Evolutionary conservation across 2,329 filamentous ascomycete species (phyloP), one percentile per base, ranked within the genome.

Genomic region (Albifimbria verrucaria): DNA sequence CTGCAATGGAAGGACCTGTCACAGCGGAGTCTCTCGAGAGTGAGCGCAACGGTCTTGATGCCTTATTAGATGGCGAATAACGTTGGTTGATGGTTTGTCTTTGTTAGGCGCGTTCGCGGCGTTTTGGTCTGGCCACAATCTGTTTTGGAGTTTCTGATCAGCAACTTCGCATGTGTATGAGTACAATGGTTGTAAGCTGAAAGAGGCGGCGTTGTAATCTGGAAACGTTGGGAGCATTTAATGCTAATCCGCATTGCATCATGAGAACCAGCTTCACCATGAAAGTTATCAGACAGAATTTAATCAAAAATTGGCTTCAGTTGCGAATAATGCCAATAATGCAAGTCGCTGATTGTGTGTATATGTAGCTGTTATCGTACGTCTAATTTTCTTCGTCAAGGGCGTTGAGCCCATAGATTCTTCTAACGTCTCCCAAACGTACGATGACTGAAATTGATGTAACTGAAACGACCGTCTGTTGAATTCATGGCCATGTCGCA

Each of bases 41-140:
- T 51, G 75, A 77, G 65, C 69, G 74, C 41, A 77, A 77, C 51
- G 74, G 70, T n/a, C 67, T 77, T 58, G 75, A 77, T 51, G 73
- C 75, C 15, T 64, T 77, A 55, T 60, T 77, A 53, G 75, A 77
- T 50, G 69, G 72, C 32, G 75, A 75, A 46, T 77, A 66, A 59
- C 22, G 32, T 32, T 39, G 32, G 32, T 39, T n/a, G 32, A 39
- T n/a, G n/a, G n/a, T n/a, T n/a, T n/a, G n/a, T n/a, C n/a, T n/a
- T n/a, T n/a, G n/a, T n/a, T n/a, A n/a, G n/a, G n/a, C n/a, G n/a
- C n/a, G n/a, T n/a, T n/a, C n/a, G 18, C 42, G 42, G 42, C 32
- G 32, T 39, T 39, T n/a, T 39, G 32, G 32, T 12, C 32, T 17
- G 15, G 32, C 18, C 11, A 12, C 32, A 15, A 5, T n/a, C 18